phyloP scores from a whole-genome alignment of 2,329 filamentous ascomycete genomes.

The Cordyceps militaris region DNA sequence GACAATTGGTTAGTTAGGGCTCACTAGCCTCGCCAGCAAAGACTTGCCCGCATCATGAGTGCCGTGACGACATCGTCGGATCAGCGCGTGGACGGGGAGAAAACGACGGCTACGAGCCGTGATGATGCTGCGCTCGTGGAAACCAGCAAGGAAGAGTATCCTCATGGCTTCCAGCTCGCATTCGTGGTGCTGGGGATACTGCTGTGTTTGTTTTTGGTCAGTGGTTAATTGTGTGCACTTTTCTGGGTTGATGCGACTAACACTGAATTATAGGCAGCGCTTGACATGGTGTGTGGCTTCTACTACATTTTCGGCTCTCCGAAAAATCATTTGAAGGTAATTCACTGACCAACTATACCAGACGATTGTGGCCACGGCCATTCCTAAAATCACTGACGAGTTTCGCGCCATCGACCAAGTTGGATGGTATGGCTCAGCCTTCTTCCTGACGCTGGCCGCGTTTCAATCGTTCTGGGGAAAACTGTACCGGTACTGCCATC shows the following conservation, averaged over 20 bases:
- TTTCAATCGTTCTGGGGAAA: conserved; percentile 22
- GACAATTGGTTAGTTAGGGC: background rate
- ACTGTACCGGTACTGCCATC: conserved; percentile 30
- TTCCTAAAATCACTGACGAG: conserved; percentile 35
- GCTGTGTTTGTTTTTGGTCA: background rate
- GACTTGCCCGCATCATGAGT: background rate
- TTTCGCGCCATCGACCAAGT: conserved; percentile 33
- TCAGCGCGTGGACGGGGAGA: background rate
- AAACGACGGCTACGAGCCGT: background rate
- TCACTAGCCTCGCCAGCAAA: background rate
- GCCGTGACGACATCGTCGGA: background rate
- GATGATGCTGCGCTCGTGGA: background rate
- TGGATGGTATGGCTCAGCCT: conserved; percentile 43
- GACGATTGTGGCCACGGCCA: conserved; percentile 37
- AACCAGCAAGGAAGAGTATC: background rate
- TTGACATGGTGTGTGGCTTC: background rate
- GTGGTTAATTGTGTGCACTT: background rate
- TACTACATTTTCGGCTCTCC: background rate
- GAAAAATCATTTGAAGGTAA: background rate
- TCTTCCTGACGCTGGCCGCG: conserved; percentile 25
- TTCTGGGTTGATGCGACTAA: background rate
- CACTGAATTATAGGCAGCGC: background rate
- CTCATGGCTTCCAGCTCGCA: background rate
- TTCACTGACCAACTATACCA: conserved; percentile 13
- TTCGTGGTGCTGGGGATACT: background rate